Evolutionary conservation across 257 asterid species (phyloP).

Genomic region (Fraxinus quadrangulata): DNA sequence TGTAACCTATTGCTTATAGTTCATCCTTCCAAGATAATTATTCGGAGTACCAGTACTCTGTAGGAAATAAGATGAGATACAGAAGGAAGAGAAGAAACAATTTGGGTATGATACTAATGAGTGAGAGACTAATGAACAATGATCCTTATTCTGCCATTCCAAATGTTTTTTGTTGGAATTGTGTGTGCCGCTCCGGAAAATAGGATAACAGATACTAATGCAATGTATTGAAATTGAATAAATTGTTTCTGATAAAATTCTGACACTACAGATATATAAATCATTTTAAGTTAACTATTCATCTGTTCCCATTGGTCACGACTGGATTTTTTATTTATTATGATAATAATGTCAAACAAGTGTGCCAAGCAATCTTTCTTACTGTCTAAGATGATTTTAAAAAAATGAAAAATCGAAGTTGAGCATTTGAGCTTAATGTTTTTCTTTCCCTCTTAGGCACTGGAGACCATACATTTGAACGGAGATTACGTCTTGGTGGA

Average conservation of each 20-base stretch:
- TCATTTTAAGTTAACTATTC: not conserved
- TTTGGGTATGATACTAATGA: not conserved
- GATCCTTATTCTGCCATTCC: not conserved
- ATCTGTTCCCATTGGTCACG: not conserved
- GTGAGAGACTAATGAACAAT: not conserved
- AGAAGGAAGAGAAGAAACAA: not conserved
- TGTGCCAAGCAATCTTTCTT: not conserved
- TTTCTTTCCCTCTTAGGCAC: constrained; percentile 56
- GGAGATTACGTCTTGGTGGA: constrained; percentile 94
- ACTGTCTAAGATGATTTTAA: not conserved
- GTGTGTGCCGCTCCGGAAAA: not conserved
- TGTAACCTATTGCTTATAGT: not conserved
- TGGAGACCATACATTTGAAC: constrained; percentile 89
- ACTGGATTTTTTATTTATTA: not conserved
- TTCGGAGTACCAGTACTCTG: not conserved
- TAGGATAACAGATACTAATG: not conserved
- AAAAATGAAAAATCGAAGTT: not conserved
- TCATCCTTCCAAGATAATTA: not conserved
- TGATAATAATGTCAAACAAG: constrained; percentile 3
- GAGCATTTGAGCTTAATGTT: not conserved
- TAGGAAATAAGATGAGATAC: not conserved
- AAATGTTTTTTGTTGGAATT: constrained; percentile 11
- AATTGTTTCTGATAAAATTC: not conserved
- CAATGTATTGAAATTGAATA: not conserved
- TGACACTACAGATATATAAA: not conserved